Percentiles rank a stretch among this genome's conserved stretches.
These are phyloP conservation scores for Pichia scutulata DNA, from an alignment of 805 yeast species.

Conservation along the genomic window DNA sequence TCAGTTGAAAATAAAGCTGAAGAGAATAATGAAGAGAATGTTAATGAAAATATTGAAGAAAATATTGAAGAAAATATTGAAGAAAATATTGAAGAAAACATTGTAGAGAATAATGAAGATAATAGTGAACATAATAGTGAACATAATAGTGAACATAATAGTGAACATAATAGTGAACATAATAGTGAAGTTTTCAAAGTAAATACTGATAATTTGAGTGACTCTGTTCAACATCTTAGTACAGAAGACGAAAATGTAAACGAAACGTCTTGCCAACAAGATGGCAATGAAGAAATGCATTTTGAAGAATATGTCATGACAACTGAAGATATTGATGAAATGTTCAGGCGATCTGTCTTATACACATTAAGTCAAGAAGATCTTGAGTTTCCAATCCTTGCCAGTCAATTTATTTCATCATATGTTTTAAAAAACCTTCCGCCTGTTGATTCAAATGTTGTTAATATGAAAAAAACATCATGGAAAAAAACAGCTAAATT, in stretches of 20 bases:
- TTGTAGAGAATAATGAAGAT: conserved; percentile 6
- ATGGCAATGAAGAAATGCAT: conserved; percentile 15
- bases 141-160: too few relatives aligned
- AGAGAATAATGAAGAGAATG: not conserved
- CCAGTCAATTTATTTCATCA: conserved; percentile 70
- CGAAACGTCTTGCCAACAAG: conserved; percentile 4
- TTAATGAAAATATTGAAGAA: conserved; percentile 13
- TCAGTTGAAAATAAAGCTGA: not conserved
- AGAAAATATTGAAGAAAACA: not conserved
- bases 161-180: too few relatives aligned
- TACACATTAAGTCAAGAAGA: conserved; percentile 57
- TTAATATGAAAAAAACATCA: conserved; percentile 68
- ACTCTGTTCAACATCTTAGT: not conserved
- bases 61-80: not conserved
- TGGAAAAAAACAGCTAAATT: conserved; percentile 89
- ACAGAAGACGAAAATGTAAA: not conserved
- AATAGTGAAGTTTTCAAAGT: too few relatives aligned
- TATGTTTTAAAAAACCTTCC: conserved; percentile 71
- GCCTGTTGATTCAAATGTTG: conserved; percentile 41
- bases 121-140: too few relatives aligned
- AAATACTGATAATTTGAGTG: not conserved
- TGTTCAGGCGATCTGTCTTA: conserved; percentile 62
- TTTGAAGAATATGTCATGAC: conserved; percentile 34
- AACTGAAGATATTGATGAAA: conserved; percentile 63
- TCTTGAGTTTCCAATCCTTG: conserved; percentile 55